Percentiles rank a stretch among this genome's conserved stretches.
These are phyloP conservation scores for Teratosphaeria gauchensis DNA, from an alignment of 2,329 filamentous ascomycete species.

Conservation along the genomic window DNA sequence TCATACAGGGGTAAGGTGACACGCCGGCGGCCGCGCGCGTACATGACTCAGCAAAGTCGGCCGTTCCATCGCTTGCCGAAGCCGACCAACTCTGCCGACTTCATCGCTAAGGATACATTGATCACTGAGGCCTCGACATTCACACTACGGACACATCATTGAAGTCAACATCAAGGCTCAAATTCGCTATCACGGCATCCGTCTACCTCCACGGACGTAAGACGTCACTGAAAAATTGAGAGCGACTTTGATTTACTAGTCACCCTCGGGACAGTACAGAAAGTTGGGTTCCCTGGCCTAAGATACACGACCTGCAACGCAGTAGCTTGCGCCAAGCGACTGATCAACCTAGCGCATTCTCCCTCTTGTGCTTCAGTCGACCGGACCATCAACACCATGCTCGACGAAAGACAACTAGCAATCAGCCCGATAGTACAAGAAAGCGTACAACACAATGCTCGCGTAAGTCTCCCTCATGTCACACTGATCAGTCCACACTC, in stretches of 20 bases:
- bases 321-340: background rate
- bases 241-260: too few relatives aligned
- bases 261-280: too few relatives aligned
- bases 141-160: too few relatives aligned
- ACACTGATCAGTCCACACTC: background rate
- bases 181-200: too few relatives aligned
- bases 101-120: background rate
- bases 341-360: background rate
- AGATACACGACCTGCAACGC: background rate
- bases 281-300: too few relatives aligned
- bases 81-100: background rate
- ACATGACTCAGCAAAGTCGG: background rate
- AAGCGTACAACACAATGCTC: conserved; percentile 71
- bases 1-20: background rate
- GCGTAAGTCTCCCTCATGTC: conserved; percentile 42
- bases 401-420: conserved; percentile 63
- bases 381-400: conserved; percentile 38
- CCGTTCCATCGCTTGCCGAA: too few relatives aligned
- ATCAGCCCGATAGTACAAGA: conserved; percentile 70
- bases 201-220: too few relatives aligned
- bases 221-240: too few relatives aligned
- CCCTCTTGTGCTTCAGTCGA: background rate
- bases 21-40: background rate
- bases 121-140: too few relatives aligned
- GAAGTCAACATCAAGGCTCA: too few relatives aligned